These are phyloP conservation scores for Litchi chinensis DNA, from an alignment of 345 rosid species.

Conservation along the genomic window DNA sequence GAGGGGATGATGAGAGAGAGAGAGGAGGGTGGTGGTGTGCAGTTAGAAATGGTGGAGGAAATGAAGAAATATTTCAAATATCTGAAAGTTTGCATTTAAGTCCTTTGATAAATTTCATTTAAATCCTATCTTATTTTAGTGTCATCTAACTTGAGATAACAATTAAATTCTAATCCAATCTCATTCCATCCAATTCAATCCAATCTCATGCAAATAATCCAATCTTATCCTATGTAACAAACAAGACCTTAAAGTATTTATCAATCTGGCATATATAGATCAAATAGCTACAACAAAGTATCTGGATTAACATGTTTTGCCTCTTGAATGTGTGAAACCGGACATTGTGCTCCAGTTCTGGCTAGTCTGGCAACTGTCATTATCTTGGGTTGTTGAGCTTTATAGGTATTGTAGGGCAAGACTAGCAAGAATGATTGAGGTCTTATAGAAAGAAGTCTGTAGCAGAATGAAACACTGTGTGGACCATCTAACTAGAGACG, in stretches of 20 bases:
- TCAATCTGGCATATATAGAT: not conserved
- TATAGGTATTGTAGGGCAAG: not conserved
- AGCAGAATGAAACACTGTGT: slow-evolving; percentile 4
- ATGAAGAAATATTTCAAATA: too few relatives aligned
- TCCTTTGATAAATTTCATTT: too few relatives aligned
- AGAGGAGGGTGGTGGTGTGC: too few relatives aligned
- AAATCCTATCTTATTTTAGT: too few relatives aligned
- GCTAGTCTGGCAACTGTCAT: slow-evolving; percentile 7
- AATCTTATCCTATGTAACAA: too few relatives aligned
- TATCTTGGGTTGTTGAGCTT: not conserved
- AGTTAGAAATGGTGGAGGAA: too few relatives aligned
- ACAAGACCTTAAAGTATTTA: not conserved
- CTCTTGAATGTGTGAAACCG: not conserved
- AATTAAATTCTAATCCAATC: too few relatives aligned
- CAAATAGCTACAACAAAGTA: not conserved
- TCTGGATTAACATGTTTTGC: not conserved
- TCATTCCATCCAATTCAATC: too few relatives aligned
- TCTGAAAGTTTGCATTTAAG: too few relatives aligned
- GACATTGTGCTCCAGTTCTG: not conserved
- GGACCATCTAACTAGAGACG: slow-evolving; percentile 17
- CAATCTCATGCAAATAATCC: too few relatives aligned
- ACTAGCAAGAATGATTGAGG: not conserved
- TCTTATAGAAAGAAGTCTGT: not conserved
- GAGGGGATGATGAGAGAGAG: too few relatives aligned
- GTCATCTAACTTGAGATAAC: too few relatives aligned